These are phyloP conservation scores for Ananas comosus DNA, from an alignment of 176 grass and related monocot species.

Conservation along the genomic window DNA sequence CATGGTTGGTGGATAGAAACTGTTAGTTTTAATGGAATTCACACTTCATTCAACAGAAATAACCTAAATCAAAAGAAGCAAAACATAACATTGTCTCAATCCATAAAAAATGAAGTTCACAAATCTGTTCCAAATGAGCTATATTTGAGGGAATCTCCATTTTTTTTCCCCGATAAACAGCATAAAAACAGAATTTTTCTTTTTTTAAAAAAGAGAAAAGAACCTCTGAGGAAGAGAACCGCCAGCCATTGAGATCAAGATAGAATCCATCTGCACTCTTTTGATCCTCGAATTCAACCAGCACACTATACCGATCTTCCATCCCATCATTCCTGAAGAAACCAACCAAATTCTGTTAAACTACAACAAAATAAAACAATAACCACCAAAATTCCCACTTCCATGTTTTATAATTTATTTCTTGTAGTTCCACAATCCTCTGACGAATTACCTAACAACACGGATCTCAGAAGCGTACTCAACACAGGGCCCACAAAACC, in stretches of 20 bases:
- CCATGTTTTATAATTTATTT: neutral
- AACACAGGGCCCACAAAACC: conserved; percentile 65
- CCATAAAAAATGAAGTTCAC: too few relatives aligned
- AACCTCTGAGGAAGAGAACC: conserved; percentile 69
- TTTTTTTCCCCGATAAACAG: neutral
- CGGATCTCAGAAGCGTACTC: conserved; percentile 43
- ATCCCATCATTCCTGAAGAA: conserved; percentile 43
- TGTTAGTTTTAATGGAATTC: neutral
- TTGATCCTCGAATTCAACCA: conserved; percentile 89
- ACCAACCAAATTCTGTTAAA: neutral
- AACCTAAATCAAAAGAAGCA: neutral
- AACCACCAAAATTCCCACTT: neutral
- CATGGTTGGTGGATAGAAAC: neutral
- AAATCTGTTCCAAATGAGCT: too few relatives aligned
- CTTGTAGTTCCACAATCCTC: neutral
- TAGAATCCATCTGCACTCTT: conserved; percentile 67
- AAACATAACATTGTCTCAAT: too few relatives aligned
- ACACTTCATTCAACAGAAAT: neutral
- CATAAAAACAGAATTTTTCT: neutral
- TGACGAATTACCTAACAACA: conserved; percentile 50
- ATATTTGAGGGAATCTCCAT: neutral
- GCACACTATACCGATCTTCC: conserved; percentile 85
- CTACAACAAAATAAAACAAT: neutral
- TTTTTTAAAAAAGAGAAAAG: conserved; percentile 7
- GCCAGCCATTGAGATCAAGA: conserved; percentile 90